Percentiles rank a stretch among this genome's conserved stretches.
Evolutionary conservation across 441 rosid species (phyloP).

Genomic region (Pelargonium fulgidum): DNA sequence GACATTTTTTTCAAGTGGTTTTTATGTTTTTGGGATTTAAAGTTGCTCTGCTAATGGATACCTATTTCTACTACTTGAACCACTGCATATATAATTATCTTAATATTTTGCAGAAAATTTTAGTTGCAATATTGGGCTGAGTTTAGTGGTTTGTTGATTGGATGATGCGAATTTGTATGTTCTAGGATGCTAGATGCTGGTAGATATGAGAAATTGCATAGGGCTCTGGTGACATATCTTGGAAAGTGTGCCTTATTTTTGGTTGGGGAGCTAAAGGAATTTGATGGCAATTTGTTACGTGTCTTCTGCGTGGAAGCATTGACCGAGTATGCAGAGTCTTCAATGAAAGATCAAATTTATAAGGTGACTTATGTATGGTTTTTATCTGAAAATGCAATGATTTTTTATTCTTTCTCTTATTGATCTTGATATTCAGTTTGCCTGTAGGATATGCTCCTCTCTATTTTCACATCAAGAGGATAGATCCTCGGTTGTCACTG

Average conservation of each 20-base stretch:
- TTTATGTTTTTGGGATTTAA: background rate
- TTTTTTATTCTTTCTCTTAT: constrained; percentile 16
- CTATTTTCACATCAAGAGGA: constrained; percentile 38
- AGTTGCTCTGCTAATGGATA: background rate
- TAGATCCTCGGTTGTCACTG: constrained; percentile 28
- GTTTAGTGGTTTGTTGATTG: constrained; percentile 9
- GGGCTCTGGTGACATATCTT: constrained; percentile 44
- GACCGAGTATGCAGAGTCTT: constrained; percentile 45
- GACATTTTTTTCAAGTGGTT: background rate
- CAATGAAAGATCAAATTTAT: constrained; percentile 54
- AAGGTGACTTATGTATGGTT: constrained; percentile 39
- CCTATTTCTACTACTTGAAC: background rate
- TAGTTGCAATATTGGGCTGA: background rate
- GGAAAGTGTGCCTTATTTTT: constrained; percentile 49
- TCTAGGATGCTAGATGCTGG: constrained; percentile 57
- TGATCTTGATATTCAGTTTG: constrained; percentile 48
- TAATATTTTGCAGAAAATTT: background rate
- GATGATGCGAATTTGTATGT: constrained; percentile 9
- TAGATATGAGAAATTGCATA: constrained; percentile 49
- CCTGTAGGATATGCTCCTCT: constrained; percentile 53
- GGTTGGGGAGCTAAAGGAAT: constrained; percentile 40
- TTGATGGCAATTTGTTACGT: constrained; percentile 38
- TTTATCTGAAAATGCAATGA: constrained; percentile 1
- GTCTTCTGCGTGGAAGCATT: constrained; percentile 42
- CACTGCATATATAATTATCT: background rate